These are phyloP conservation scores for Aureobasidium sp. DNA, from an alignment of 2,329 filamentous ascomycete genomes.

Conservation along the genomic window DNA sequence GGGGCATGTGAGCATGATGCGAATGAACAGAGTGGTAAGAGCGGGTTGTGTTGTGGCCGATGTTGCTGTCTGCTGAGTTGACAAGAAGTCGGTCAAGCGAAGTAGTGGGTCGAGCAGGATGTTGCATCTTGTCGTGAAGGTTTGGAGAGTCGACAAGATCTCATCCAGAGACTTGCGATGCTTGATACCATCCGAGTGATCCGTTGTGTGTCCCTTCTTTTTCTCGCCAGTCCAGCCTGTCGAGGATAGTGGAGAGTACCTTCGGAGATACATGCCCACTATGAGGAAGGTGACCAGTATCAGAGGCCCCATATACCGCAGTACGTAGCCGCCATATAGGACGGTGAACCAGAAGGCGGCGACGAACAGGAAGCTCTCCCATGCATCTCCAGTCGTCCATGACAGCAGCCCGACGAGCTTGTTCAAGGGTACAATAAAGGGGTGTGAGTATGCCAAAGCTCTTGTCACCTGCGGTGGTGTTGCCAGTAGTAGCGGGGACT, in stretches of 20 bases:
- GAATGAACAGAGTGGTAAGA: constrained; percentile 78
- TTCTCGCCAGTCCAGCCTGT: constrained; percentile 65
- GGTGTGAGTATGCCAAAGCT: constrained; percentile 89
- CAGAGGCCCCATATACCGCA: constrained; percentile 74
- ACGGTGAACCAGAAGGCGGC: constrained; percentile 76
- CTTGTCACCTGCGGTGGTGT: constrained; percentile 93
- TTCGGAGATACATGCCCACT: constrained; percentile 80
- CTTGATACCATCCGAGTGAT: constrained; percentile 45
- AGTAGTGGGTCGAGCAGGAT: constrained; percentile 83
- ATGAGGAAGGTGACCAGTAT: constrained; percentile 73
- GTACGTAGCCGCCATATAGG: constrained; percentile 76
- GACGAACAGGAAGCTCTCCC: constrained; percentile 92
- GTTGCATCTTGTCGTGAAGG: constrained; percentile 86
- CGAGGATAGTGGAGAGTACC: constrained; percentile 83
- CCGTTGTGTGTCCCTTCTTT: constrained; percentile 42
- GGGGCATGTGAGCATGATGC: constrained; percentile 79
- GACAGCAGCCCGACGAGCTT: constrained; percentile 75
- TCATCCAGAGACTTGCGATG: constrained; percentile 95
- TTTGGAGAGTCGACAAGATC: constrained; percentile 86
- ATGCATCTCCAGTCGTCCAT: constrained; percentile 89
- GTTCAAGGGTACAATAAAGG: constrained; percentile 84
- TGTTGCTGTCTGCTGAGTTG: constrained; percentile 77
- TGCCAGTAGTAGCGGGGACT: constrained; percentile 83
- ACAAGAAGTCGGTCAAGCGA: constrained; percentile 79
- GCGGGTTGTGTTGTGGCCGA: constrained; percentile 87